phyloP scores from a whole-genome alignment of 805 yeast genomes.

The Wickerhamomyces chaumierensis region DNA sequence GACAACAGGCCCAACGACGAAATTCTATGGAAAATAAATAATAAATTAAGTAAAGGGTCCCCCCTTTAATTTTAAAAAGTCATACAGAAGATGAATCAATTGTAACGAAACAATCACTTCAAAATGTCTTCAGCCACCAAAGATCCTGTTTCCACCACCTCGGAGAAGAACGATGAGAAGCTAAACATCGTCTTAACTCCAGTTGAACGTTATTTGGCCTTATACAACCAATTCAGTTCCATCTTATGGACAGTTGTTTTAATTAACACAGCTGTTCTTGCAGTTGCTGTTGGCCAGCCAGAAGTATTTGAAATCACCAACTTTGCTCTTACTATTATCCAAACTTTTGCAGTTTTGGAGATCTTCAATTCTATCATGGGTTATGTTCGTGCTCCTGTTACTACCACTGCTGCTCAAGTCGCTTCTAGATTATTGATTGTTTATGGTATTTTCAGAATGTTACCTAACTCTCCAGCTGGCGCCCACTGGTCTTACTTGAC shows the following conservation, averaged over 20 bases:
- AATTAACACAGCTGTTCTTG: constrained; percentile 28
- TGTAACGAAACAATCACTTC: no score
- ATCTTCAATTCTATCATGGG: constrained; percentile 70
- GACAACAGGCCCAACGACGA: no score
- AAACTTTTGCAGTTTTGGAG: constrained; percentile 72
- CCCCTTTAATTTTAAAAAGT: no score
- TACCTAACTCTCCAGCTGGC: constrained; percentile 65
- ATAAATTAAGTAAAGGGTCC: no score
- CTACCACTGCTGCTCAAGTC: constrained; percentile 83
- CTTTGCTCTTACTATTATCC: constrained; percentile 51
- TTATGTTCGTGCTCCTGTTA: constrained; percentile 71
- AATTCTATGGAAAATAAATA: no score
- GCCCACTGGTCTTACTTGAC: constrained; percentile 50
- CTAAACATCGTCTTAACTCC: background rate
- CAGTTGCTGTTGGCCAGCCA: constrained; percentile 49
- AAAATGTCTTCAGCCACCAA: no score
- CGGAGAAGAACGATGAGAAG: background rate
- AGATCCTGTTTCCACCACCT: no score
- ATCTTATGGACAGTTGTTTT: constrained; percentile 43
- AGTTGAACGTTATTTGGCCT: constrained; percentile 20
- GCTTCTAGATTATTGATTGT: constrained; percentile 75
- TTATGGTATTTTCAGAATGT: constrained; percentile 64
- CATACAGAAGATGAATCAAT: no score
- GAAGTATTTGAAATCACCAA: constrained; percentile 48
- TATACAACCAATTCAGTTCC: constrained; percentile 44